Conservation (phyloP, 306 rosid species). For the Benincasa hispida region DNA sequence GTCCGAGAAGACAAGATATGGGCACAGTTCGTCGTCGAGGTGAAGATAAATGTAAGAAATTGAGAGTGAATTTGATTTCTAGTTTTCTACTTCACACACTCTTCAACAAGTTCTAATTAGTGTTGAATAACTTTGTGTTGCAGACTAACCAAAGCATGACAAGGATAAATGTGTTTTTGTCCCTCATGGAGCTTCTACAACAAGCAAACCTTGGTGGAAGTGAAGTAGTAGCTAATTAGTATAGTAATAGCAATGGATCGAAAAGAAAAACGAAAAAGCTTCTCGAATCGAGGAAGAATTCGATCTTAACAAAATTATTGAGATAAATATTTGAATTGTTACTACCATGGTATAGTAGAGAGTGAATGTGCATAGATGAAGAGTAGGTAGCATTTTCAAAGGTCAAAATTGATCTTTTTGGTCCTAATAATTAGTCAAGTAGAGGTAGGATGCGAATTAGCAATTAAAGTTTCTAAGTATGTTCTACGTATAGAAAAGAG, state of each 20-base stretch:
- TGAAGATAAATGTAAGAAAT: constrained; percentile 14
- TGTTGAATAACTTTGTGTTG: constrained; percentile 6
- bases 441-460: constrained; percentile 9
- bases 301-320: neutral
- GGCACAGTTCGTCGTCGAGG: constrained; percentile 76
- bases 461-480: neutral
- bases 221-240: constrained; percentile 26
- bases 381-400: constrained; percentile 3
- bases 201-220: constrained; percentile 19
- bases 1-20: constrained; percentile 50
- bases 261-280: neutral
- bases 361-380: constrained; percentile 1
- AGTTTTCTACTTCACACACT: neutral
- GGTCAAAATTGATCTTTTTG: neutral
- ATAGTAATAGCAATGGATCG: constrained; percentile 16
- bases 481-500: constrained; percentile 1
- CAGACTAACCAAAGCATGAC: constrained; percentile 51
- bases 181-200: constrained; percentile 56
- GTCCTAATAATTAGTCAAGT: neutral
- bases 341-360: neutral
- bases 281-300: constrained; percentile 9
- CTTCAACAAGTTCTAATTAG: neutral
- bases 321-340: neutral
- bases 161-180: constrained; percentile 64
- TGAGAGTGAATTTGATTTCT: neutral